Base-by-base conservation (phyloP, 768 basidiomycete genomes). In the Phallus indusiatus region DNA sequence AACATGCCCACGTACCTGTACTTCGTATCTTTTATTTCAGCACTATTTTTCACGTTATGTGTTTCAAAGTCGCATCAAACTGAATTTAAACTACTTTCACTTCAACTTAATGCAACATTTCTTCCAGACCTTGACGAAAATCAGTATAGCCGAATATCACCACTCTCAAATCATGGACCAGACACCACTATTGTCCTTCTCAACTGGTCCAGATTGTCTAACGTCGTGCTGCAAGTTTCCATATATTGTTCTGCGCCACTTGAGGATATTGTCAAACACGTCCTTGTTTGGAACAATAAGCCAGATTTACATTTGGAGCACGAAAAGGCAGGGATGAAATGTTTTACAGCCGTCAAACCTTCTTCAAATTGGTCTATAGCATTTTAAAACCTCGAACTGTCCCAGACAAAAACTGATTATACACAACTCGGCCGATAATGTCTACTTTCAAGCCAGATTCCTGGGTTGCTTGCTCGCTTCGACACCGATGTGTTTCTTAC, bases 121-220 rank as follows among this genome's bases (percentile, higher is more conserved):
- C 28, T 28, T 28, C 28, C 28, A 28, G 28, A 28, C 2, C 28
- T 28, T 28, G 28, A 28, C 28, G 28, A 7, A 7, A 28, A 28
- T 28, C 28, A 42, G 2, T 42, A 42, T n/a, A 42, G 42, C n/a
- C 42, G 42, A 12, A 42, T 33, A 55, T 57, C 60, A 33, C 10
- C 55, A 24, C 51, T 22, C 10, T n/a, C 46, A 42, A 47, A 24
- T 50, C 6, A 33, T 48, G 54, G n/a, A 59, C 72, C 74, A 62
- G 74, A 81, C 61, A 78, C 78, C 12, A 82, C 81, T 6, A 80
- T 78, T 7, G 71, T 86, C 46, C 65, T 88, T 42, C 72, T 86
- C 47, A 87, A 86, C 67, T 87, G 85, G 86, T 81, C 80, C 53
- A 77, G 83, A 17, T 75, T 85, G 21, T 70, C 76, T 0, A 88